A percentile compares a stretch with the other conserved stretches of the same genome.
These are phyloP conservation scores for Pogostemon cablin DNA, from an alignment of 257 asterid genomes.

Conservation along the genomic window DNA sequence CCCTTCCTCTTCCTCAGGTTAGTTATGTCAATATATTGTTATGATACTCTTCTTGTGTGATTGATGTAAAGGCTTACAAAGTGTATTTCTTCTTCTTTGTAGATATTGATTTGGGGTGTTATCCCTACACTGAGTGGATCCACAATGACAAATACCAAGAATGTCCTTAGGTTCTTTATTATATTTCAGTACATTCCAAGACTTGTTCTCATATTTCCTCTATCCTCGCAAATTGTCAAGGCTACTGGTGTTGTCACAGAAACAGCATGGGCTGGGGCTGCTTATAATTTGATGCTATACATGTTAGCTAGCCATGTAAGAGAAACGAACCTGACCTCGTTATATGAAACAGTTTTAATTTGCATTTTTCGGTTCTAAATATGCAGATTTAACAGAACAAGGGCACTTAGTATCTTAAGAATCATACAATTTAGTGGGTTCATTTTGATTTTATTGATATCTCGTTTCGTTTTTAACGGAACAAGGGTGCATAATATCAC, in stretches of 20 bases:
- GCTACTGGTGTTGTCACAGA: constrained; percentile 95
- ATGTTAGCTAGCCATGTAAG: constrained; percentile 99
- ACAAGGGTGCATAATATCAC: no score
- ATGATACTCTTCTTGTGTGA: background rate
- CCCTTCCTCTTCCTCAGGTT: constrained; percentile 99
- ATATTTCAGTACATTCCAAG: constrained; percentile 87
- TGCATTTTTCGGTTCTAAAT: no score
- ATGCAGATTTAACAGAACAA: no score
- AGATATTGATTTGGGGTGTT: constrained; percentile 76
- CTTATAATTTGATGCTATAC: constrained; percentile 92
- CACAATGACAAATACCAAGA: constrained; percentile 78
- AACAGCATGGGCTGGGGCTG: constrained; percentile 99
- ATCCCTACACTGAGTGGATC: constrained; percentile 78
- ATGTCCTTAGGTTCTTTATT: constrained; percentile 80
- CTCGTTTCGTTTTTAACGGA: background rate
- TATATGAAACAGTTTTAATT: no score
- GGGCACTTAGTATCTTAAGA: no score
- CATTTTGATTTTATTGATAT: no score
- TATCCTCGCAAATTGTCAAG: constrained; percentile 83
- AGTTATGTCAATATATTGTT: constrained; percentile 16
- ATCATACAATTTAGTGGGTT: no score
- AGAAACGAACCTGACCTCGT: no score
- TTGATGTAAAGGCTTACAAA: background rate
- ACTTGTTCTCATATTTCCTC: constrained; percentile 77
- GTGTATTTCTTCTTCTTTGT: constrained; percentile 5